These are phyloP conservation scores for Carex parvula DNA, from an alignment of 176 grass and related monocot genomes.

Conservation along the genomic window DNA sequence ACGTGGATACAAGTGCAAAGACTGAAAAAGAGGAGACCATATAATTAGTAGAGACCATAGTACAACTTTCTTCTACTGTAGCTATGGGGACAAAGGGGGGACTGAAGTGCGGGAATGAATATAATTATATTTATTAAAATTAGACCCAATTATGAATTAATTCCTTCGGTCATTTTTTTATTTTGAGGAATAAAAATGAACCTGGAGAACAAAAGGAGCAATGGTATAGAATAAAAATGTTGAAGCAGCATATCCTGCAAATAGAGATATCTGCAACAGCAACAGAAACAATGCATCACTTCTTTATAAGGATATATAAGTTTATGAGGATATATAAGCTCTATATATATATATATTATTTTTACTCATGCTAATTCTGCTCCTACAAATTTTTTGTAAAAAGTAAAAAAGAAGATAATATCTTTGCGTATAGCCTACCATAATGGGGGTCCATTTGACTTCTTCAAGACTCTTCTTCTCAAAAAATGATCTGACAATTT, in stretches of 20 bases:
- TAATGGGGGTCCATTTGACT: slow-evolving; percentile 40
- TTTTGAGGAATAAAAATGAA: not conserved
- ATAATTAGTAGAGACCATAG: too few species aligned
- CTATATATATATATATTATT: not conserved
- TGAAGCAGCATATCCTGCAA: slow-evolving; percentile 32
- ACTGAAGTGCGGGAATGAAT: too few species aligned
- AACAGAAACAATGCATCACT: not conserved
- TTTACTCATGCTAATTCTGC: not conserved
- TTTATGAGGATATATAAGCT: too few species aligned
- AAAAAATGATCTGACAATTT: slow-evolving; percentile 32
- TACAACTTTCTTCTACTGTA: too few species aligned
- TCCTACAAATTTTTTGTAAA: not conserved
- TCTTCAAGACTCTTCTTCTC: slow-evolving; percentile 38
- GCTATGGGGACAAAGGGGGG: too few species aligned
- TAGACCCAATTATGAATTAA: not conserved
- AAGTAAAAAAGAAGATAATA: not conserved
- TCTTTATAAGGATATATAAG: not conserved
- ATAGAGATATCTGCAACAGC: slow-evolving; percentile 32
- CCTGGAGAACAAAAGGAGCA: slow-evolving; percentile 36
- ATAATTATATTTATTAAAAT: not conserved
- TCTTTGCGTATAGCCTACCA: slow-evolving; percentile 14
- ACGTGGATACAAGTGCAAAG: too few species aligned
- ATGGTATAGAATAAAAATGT: slow-evolving; percentile 41
- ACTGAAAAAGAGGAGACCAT: too few species aligned
- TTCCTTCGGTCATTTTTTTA: not conserved